These are phyloP conservation scores for Phytophthora syringae DNA, from an alignment of 352 stramenopile species.

Conservation along the genomic window DNA sequence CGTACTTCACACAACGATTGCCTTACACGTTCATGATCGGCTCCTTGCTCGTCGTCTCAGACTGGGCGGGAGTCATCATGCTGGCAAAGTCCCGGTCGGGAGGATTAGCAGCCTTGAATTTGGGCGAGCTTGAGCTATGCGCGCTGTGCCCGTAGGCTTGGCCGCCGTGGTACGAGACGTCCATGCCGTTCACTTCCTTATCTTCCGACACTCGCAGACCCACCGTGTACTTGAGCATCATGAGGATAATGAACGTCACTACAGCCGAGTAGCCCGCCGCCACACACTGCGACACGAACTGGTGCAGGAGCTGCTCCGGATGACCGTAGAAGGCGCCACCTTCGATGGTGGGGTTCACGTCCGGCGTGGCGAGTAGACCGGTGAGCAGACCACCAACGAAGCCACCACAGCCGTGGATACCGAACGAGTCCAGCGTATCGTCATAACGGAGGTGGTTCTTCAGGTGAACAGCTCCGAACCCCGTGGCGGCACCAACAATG, in stretches of 20 bases:
- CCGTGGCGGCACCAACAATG: conserved; percentile 56
- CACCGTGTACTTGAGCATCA: conserved; percentile 72
- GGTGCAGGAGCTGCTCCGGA: conserved; percentile 48
- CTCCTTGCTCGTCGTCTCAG: conserved; percentile 4
- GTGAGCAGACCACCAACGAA: conserved; percentile 73
- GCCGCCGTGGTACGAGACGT: conserved; percentile 73
- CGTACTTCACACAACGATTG: too few species aligned
- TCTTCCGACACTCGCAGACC: conserved; percentile 72
- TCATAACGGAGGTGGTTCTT: conserved; percentile 77
- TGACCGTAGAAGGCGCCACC: conserved; percentile 62
- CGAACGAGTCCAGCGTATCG: conserved; percentile 81
- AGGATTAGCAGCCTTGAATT: conserved; percentile 21
- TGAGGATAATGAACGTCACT: conserved; percentile 74
- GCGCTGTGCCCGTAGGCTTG: conserved; percentile 60
- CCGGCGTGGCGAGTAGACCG: conserved; percentile 64
- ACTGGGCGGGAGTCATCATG: conserved; percentile 18
- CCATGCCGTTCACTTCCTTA: conserved; percentile 77
- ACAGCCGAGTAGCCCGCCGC: conserved; percentile 67
- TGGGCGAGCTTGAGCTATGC: conserved; percentile 8
- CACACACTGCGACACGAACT: conserved; percentile 61
- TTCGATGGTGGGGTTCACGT: conserved; percentile 56
- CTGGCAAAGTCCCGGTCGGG: conserved; percentile 24
- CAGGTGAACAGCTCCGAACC: conserved; percentile 58
- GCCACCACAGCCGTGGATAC: conserved; percentile 73
- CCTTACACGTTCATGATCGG: conserved; percentile 17